Percentiles rank a stretch among this genome's conserved stretches.
phyloP scores from a whole-genome alignment of 2,329 filamentous ascomycete species.

The Trichoderma sp. region DNA sequence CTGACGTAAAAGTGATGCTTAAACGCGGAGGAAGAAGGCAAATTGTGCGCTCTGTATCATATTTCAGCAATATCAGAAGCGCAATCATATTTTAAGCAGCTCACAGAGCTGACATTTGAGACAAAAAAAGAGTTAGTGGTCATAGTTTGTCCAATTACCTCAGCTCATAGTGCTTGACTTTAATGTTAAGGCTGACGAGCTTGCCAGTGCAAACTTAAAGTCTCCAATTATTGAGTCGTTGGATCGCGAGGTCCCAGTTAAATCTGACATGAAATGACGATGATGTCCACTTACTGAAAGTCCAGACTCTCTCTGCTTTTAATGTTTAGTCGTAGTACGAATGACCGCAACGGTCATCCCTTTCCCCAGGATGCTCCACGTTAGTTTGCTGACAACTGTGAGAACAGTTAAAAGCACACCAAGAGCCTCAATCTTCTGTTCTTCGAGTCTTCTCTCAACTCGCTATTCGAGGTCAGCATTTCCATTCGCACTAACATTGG shows the following conservation, averaged over 20 bases:
- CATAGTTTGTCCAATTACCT: background rate
- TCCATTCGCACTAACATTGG: background rate
- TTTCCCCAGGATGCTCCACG: background rate
- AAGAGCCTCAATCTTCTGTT: background rate
- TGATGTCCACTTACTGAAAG: background rate
- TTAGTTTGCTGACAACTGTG: background rate
- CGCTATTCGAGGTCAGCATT: background rate
- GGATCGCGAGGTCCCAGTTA: background rate
- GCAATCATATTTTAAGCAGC: background rate
- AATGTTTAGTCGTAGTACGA: background rate
- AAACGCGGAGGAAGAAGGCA: background rate
- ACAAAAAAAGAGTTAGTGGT: background rate
- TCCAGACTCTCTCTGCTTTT: background rate
- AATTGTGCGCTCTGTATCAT: background rate
- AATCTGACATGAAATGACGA: background rate
- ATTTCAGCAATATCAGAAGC: background rate
- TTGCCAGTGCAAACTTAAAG: background rate
- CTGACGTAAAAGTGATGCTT: background rate
- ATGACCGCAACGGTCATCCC: background rate
- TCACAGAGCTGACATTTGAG: background rate
- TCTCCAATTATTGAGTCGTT: background rate
- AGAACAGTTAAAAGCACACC: background rate
- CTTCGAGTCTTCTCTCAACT: background rate
- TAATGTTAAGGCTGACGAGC: background rate
- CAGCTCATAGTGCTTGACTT: background rate